phyloP scores from a whole-genome alignment of 495 filamentous ascomycete species.

The Trypethelium eluteriae region DNA sequence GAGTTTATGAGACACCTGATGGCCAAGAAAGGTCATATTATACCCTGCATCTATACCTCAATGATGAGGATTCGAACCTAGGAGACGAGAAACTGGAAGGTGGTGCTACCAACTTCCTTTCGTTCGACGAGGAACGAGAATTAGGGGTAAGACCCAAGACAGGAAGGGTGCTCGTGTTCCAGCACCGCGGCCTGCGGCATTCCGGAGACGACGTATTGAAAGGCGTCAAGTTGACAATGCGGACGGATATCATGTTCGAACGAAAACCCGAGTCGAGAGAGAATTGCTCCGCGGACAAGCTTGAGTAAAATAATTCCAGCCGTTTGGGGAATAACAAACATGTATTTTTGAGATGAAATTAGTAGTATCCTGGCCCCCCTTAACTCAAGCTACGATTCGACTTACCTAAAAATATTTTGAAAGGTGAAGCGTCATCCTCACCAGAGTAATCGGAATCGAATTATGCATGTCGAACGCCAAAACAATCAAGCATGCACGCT shows the following conservation, averaged over 20 bases:
- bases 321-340: no score
- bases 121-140: constrained; percentile 37
- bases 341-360: constrained; percentile 13
- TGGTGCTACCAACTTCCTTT: constrained; percentile 59
- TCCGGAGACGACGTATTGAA: constrained; percentile 62
- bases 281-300: no score
- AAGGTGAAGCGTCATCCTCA: constrained; percentile 69
- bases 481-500: constrained; percentile 56
- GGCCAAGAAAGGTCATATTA: constrained; percentile 53
- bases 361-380: constrained; percentile 30
- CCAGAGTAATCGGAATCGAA: constrained; percentile 99
- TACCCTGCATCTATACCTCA: constrained; percentile 81
- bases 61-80: constrained; percentile 36
- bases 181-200: constrained; percentile 62
- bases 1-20: constrained; percentile 53
- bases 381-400: constrained; percentile 22
- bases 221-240: constrained; percentile 71
- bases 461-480: constrained; percentile 51
- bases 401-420: constrained; percentile 55
- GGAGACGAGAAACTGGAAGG: constrained; percentile 39
- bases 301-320: no score
- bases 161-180: constrained; percentile 69
- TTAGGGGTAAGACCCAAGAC: constrained; percentile 61
- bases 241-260: constrained; percentile 65
- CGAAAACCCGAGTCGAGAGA: constrained; percentile 29